Evolutionary conservation across 441 rosid species (phyloP).

Genomic region (Viola pubescens): DNA sequence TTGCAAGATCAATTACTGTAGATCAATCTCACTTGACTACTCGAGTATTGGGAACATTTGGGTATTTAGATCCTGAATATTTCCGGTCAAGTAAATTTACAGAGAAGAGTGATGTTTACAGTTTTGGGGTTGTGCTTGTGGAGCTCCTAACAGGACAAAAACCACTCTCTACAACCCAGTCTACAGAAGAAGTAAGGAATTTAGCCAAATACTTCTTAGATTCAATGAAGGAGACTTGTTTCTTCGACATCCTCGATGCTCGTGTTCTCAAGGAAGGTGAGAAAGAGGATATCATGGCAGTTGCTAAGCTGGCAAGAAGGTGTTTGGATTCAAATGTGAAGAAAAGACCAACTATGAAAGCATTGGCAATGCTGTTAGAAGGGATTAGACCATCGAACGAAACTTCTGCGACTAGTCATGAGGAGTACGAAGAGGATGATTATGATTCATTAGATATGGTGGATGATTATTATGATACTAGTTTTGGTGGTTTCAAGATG

Average conservation of each 20-base stretch:
- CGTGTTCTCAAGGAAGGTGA: conserved; percentile 2
- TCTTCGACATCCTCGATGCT: conserved; percentile 1
- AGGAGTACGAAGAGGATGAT: too few species aligned
- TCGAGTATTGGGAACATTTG: not conserved
- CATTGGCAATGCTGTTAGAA: too few species aligned
- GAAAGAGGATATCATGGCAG: not conserved
- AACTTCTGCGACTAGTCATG: too few species aligned
- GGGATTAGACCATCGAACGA: too few species aligned
- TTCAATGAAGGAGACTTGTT: conserved; percentile 4
- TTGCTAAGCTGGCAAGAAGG: not conserved
- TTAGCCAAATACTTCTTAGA: not conserved
- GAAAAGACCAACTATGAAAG: too few species aligned
- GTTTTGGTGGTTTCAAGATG: too few species aligned
- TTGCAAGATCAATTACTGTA: not conserved
- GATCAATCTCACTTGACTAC: conserved; percentile 9
- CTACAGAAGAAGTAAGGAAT: not conserved
- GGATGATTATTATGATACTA: too few species aligned
- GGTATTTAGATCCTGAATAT: conserved; percentile 9
- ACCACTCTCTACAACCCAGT: not conserved
- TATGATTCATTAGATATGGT: too few species aligned
- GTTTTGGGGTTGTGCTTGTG: too few species aligned
- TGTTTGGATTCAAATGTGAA: not conserved
- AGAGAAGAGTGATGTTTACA: too few species aligned
- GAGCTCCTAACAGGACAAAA: conserved; percentile 7
- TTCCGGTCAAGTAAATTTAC: not conserved